Base-by-base conservation (phyloP, 805 yeast genomes). In the Wickerhamomyces xylosicus region DNA sequence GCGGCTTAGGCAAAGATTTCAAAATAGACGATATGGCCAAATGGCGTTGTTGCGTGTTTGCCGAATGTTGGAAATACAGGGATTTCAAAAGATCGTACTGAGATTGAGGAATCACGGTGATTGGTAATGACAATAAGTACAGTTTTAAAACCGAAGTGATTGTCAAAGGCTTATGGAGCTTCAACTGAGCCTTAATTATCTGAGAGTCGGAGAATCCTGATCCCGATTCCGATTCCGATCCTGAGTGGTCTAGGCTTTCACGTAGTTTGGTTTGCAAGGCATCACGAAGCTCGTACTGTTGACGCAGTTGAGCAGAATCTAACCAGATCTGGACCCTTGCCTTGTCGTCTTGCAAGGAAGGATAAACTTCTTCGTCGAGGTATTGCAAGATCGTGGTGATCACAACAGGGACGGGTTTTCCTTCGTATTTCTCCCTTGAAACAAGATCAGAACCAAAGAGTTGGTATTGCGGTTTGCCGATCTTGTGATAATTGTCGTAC, bases 371-470 rank as follows among this genome's bases (percentile, higher is more conserved):
- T 16, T 62, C 60, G 57, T 86, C 95, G 70, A 85, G 69, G 49
- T 74, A 72, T 15, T 74, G 71, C 36, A 85, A 61, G 31, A 79
- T 71, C 2, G 79, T 63, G 22, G 83, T 76, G 0, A 85, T 66
- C 11, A 85, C 57, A 8, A 71, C 45, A 2, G 95, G 95, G 11
- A 85, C 92, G 3, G 74, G 74, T 47, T 75, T 79, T 44, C 74
- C 69, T 51, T 85, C 95, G 38, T 77, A 66, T 33, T 89, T 67
- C 38, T 87, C 74, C 38, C 85, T 72, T 19, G 79, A 71, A 40
- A 77, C 82, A 36, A 85, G 59, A 45, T 79, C 89, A 35, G 83
- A 80, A 11, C 95, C 95, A 61, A 85, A 85, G 8, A 79, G 78
- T 55, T 83, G 90, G 34, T 77, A 70, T 9, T 13, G 29, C 14